Conservation (phyloP, 805 yeast genomes). For the Lipomyces anomalus region DNA sequence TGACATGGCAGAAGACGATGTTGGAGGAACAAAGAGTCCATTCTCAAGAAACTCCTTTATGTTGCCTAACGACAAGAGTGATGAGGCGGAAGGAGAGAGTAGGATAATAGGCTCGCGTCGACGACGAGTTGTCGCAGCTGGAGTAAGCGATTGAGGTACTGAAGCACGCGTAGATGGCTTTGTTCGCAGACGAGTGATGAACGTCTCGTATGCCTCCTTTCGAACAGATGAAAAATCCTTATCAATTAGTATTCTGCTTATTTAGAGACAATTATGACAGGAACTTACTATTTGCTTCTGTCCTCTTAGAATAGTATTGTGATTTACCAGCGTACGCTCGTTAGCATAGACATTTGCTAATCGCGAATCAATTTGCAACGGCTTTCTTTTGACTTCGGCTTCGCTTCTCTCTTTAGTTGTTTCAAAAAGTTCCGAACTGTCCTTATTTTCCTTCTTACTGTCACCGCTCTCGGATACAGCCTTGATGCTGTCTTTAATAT, state of each 20-base stretch:
- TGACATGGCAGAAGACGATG: slow-evolving; percentile 30
- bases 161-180: slow-evolving; percentile 1
- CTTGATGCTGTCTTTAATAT: slow-evolving; percentile 9
- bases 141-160: too few relatives aligned
- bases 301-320: slow-evolving; percentile 39
- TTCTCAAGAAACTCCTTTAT: slow-evolving; percentile 65
- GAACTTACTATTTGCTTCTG: slow-evolving; percentile 27
- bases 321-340: slow-evolving; percentile 42
- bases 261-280: neutral
- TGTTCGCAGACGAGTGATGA: slow-evolving; percentile 13
- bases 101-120: slow-evolving; percentile 61
- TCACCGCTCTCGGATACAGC: slow-evolving; percentile 1
- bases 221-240: slow-evolving; percentile 34
- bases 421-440: neutral
- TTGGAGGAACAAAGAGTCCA: slow-evolving; percentile 56
- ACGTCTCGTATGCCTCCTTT: slow-evolving; percentile 30
- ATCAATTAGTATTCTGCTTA: neutral
- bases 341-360: slow-evolving; percentile 42
- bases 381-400: slow-evolving; percentile 1
- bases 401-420: neutral
- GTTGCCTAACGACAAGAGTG: slow-evolving; percentile 59
- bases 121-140: slow-evolving; percentile 19
- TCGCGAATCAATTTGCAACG: slow-evolving; percentile 50
- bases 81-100: slow-evolving; percentile 74
- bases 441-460: slow-evolving; percentile 2